Evolutionary conservation across 768 basidiomycete species (phyloP), one percentile per base, ranked within the genome.

Genomic region (Daedalea quercina): DNA sequence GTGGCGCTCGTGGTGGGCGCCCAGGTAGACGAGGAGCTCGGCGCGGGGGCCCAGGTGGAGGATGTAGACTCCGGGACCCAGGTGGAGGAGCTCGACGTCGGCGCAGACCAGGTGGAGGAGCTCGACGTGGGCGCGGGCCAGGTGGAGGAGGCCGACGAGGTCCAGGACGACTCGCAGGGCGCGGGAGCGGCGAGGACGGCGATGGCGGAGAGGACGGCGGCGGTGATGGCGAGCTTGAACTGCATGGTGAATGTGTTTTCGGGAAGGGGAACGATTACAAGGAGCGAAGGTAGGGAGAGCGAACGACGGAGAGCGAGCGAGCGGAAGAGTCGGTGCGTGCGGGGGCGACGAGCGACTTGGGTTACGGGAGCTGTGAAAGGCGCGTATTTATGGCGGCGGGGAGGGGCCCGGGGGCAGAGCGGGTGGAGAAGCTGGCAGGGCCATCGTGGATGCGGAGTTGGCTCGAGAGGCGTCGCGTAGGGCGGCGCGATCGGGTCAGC

Each of bases 331-430:
- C 33, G 47, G 33, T 49, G 49, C 37, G 47, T 35, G 34, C 24
- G 24, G 47, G 47, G 41, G 48, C 53, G 54, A 46, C 48, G 49
- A 54, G 54, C 54, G 52, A 50, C 46, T 24, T 24, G 49, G 23
- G n/a, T 17, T 11, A 6, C 19, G 22, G 28, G 15, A 15, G 37
- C 7, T 40, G 7, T 3, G 15, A 6, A 40, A 15, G 15, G 15
- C 37, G 37, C 34, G 13, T 17, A 17, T 40, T 51, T 42, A 51
- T 51, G 28, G 45, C 28, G 24, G 19, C 15, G 35, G 31, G 17
- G 37, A 26, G 9, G 12, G 22, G 20, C 34, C 12, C 13, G 43
- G 17, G 25, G 43, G 22, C 31, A 34, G 34, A 43, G 33, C 7
- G 44, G 35, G 17, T 25, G 22, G 43, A 24, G 47, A 17, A 34